These are phyloP conservation scores for Thoreauomyces humboldtii DNA, from an alignment of 192 early-diverging fungal species.

Conservation along the genomic window DNA sequence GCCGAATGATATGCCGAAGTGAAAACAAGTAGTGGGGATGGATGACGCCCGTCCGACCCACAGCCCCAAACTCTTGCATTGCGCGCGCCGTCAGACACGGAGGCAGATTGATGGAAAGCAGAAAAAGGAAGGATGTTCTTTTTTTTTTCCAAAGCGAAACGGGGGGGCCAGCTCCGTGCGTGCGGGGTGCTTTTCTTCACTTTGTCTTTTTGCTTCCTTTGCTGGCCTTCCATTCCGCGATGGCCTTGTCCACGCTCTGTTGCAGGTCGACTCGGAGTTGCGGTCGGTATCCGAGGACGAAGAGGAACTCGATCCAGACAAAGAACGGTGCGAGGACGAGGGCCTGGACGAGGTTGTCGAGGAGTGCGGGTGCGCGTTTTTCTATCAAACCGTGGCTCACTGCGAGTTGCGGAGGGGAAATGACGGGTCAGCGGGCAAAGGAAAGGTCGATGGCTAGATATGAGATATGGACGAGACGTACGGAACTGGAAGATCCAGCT, in stretches of 20 bases:
- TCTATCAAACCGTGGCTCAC: slow-evolving; percentile 86
- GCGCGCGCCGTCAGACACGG: no score
- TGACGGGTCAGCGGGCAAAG: neutral
- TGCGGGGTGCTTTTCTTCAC: slow-evolving; percentile 2
- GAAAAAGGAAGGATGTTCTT: no score
- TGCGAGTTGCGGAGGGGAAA: neutral
- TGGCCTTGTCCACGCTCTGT: slow-evolving; percentile 49
- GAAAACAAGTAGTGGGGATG: no score
- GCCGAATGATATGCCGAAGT: no score
- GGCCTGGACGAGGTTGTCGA: slow-evolving; percentile 86
- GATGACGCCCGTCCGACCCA: no score
- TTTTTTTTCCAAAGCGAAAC: no score
- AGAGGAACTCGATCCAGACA: slow-evolving; percentile 84
- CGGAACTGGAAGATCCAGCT: slow-evolving; percentile 89
- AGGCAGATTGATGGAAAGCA: no score
- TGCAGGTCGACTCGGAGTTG: slow-evolving; percentile 61
- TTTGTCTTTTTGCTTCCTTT: slow-evolving; percentile 9
- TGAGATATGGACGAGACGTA: slow-evolving; percentile 4
- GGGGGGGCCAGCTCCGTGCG: no score
- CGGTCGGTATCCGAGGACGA: slow-evolving; percentile 78
- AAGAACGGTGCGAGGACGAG: slow-evolving; percentile 93
- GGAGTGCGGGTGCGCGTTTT: slow-evolving; percentile 79
- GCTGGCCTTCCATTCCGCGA: slow-evolving; percentile 38
- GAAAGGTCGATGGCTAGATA: neutral
- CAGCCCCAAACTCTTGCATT: no score